Conservation (phyloP, 2,329 filamentous ascomycete species). For the Blumeria hordei region DNA sequence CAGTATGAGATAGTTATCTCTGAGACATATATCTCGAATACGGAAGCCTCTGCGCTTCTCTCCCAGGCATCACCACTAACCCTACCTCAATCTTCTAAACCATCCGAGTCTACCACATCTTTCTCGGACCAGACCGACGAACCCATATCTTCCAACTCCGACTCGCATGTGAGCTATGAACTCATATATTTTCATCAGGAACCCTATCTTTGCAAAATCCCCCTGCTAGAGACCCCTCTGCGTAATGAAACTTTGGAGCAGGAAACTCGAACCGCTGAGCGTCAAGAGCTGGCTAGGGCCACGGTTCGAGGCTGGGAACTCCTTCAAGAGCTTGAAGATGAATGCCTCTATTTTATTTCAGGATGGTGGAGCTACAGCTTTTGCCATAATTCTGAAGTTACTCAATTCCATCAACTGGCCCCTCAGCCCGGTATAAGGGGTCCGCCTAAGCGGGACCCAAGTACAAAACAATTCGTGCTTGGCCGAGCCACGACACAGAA, state of each 20-base stretch:
- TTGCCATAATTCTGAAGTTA: slow-evolving; percentile 46
- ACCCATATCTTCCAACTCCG: slow-evolving; percentile 2
- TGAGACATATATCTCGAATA: slow-evolving; percentile 32
- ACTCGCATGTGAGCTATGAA: slow-evolving; percentile 24
- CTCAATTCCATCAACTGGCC: slow-evolving; percentile 47
- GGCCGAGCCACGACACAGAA: slow-evolving; percentile 24
- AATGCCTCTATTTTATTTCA: slow-evolving; percentile 45
- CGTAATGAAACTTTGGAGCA: slow-evolving; percentile 25
- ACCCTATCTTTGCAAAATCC: slow-evolving; percentile 41
- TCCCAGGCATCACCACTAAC: slow-evolving; percentile 10
- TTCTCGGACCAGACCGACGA: slow-evolving; percentile 6
- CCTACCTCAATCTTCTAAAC: slow-evolving; percentile 3
- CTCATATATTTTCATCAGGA: slow-evolving; percentile 31
- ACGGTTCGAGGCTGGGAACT: slow-evolving; percentile 44
- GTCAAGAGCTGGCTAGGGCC: slow-evolving; percentile 41
- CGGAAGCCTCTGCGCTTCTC: slow-evolving; percentile 27
- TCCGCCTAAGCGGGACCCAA: slow-evolving; percentile 40
- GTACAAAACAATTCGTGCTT: slow-evolving; percentile 36
- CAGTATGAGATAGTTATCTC: slow-evolving; percentile 42
- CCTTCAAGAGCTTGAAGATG: slow-evolving; percentile 39
- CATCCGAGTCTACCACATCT: slow-evolving; percentile 8
- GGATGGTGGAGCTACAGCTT: slow-evolving; percentile 61
- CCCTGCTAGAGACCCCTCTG: slow-evolving; percentile 23
- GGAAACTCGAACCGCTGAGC: slow-evolving; percentile 29
- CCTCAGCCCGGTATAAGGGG: slow-evolving; percentile 32